Percentiles rank a stretch among this genome's conserved stretches.
Evolutionary conservation across 2,329 filamentous ascomycete species (phyloP).

Genomic region (Penicillium griseofulvum): DNA sequence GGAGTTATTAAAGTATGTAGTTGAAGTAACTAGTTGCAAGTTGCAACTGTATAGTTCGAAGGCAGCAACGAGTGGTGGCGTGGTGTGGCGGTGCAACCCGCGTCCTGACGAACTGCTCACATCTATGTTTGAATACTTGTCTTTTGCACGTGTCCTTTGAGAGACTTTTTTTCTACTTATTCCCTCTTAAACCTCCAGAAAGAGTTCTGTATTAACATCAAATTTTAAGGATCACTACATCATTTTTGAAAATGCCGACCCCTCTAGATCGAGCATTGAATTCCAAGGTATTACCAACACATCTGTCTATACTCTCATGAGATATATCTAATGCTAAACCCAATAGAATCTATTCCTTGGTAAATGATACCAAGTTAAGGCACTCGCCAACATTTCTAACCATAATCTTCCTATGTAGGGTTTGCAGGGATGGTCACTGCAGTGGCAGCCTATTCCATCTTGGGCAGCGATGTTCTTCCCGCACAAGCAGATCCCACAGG

Average conservation of each 20-base stretch:
- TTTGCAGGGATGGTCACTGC: constrained; percentile 81
- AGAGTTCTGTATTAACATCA: not conserved
- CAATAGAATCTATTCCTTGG: constrained; percentile 67
- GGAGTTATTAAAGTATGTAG: not conserved
- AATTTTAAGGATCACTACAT: not conserved
- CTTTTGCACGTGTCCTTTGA: constrained; percentile 5
- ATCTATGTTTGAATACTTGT: not conserved
- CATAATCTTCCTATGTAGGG: constrained; percentile 47
- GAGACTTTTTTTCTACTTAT: not conserved
- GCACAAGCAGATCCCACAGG: constrained; percentile 72
- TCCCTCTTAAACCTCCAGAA: not conserved
- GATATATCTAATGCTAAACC: constrained; percentile 18
- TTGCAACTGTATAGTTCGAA: not conserved
- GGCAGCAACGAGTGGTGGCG: constrained; percentile 1
- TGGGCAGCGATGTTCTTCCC: constrained; percentile 82
- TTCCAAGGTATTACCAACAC: constrained; percentile 57
- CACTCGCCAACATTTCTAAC: constrained; percentile 19
- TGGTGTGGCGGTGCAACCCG: constrained; percentile 4
- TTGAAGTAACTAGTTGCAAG: too few relatives aligned
- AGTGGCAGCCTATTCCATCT: constrained; percentile 79
- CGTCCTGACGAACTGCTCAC: not conserved
- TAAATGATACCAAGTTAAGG: constrained; percentile 37
- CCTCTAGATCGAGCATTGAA: constrained; percentile 66
- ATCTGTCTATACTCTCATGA: not conserved
- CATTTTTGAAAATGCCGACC: constrained; percentile 58